phyloP scores from a whole-genome alignment of 257 asterid genomes.

The Solanum sejunctum region DNA sequence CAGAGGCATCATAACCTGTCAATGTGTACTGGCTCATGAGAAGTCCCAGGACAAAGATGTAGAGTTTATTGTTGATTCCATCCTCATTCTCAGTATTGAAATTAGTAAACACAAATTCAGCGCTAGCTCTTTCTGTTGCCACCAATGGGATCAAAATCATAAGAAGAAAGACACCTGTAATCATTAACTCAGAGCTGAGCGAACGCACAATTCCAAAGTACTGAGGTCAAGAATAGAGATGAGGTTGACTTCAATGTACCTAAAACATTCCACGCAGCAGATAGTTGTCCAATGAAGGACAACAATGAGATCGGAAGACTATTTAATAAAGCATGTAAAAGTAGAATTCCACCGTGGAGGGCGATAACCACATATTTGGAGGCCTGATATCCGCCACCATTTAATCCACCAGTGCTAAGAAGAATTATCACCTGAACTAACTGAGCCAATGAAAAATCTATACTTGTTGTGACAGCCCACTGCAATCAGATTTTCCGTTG shows the following conservation, averaged over 20 bases:
- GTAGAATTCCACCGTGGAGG: slow-evolving; percentile 62
- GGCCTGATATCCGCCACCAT: slow-evolving; percentile 80
- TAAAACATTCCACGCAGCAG: slow-evolving; percentile 89
- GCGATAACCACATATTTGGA: slow-evolving; percentile 77
- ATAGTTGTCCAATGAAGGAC: slow-evolving; percentile 73
- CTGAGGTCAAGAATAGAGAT: background rate
- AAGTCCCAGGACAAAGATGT: slow-evolving; percentile 81
- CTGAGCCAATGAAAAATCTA: slow-evolving; percentile 87
- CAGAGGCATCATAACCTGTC: slow-evolving; percentile 92
- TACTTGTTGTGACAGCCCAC: slow-evolving; percentile 97
- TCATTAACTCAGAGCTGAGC: background rate
- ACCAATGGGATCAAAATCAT: slow-evolving; percentile 78
- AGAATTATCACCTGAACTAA: slow-evolving; percentile 86
- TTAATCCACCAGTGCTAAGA: slow-evolving; percentile 78
- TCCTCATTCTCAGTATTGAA: slow-evolving; percentile 69
- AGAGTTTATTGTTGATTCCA: slow-evolving; percentile 49
- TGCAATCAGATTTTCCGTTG: slow-evolving; percentile 26
- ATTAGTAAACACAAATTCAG: slow-evolving; percentile 71
- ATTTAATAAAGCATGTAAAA: slow-evolving; percentile 63
- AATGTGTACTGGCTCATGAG: slow-evolving; percentile 94
- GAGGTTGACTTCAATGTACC: slow-evolving; percentile 21
- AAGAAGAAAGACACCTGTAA: slow-evolving; percentile 83
- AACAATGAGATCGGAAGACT: slow-evolving; percentile 78
- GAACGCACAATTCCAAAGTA: background rate
- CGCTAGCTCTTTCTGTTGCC: slow-evolving; percentile 68